Conservation (phyloP, 192 early-diverging fungal species). For the Mortierella claussenii region DNA sequence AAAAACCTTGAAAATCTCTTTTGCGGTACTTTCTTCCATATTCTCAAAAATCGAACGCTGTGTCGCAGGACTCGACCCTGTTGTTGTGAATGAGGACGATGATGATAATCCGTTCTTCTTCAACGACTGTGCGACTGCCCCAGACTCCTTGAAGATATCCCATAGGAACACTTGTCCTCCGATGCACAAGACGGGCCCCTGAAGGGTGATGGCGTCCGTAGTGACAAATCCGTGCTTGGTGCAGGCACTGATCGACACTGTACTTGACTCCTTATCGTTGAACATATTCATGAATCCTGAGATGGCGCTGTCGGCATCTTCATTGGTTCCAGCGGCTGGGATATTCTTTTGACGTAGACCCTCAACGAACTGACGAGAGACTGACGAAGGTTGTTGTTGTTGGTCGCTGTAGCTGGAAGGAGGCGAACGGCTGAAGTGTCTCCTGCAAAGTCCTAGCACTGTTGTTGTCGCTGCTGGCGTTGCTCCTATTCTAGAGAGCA, state of each 20-base stretch:
- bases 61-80: slow-evolving; percentile 5
- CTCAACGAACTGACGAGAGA: not conserved
- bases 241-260: slow-evolving; percentile 56
- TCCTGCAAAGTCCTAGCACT: too few species aligned
- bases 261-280: slow-evolving; percentile 54
- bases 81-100: slow-evolving; percentile 3
- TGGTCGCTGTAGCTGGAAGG: not conserved
- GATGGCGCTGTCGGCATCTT: slow-evolving; percentile 47
- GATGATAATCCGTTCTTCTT: not conserved
- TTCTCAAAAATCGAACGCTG: slow-evolving; percentile 32
- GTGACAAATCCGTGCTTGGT: slow-evolving; percentile 67
- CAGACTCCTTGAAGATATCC: slow-evolving; percentile 56
- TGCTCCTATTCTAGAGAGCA: too few species aligned
- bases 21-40: slow-evolving; percentile 56
- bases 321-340: slow-evolving; percentile 23
- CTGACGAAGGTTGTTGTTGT: not conserved
- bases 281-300: slow-evolving; percentile 70
- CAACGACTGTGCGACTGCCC: slow-evolving; percentile 17
- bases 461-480: too few species aligned
- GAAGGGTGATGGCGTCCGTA: slow-evolving; percentile 56
- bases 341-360: slow-evolving; percentile 42
- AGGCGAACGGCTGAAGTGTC: too few species aligned
- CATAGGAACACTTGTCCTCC: slow-evolving; percentile 67
- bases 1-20: slow-evolving; percentile 64
- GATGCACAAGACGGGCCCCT: slow-evolving; percentile 61